Conservation (phyloP, 345 rosid species). For the Eucalyptus caleyi region DNA sequence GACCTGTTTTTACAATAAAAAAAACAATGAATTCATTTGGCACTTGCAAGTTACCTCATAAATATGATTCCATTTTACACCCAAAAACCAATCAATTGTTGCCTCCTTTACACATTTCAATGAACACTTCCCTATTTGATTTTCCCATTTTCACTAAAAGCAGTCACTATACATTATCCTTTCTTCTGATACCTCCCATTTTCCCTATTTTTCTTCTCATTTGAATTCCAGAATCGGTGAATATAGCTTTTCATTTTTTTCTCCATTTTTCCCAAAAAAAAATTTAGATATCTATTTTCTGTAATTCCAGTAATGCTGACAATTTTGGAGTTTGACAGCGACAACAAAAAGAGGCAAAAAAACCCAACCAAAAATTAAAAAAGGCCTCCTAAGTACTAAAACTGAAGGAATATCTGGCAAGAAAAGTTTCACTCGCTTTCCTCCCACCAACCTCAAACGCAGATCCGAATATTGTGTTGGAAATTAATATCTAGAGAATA, state of each 20-base stretch:
- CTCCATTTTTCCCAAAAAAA: background rate
- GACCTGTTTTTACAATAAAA: rapidly evolving
- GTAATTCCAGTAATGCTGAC: background rate
- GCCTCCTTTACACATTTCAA: background rate
- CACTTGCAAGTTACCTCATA: background rate
- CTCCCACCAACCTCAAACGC: background rate
- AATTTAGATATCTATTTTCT: background rate
- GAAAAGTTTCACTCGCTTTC: background rate
- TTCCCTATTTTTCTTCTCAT: background rate
- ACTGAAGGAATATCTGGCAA: background rate
- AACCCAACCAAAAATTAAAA: background rate
- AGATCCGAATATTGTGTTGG: background rate
- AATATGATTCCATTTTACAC: background rate
- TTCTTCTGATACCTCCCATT: background rate
- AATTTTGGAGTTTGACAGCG: background rate
- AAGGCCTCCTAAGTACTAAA: background rate
- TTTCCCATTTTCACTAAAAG: background rate
- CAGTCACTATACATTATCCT: background rate
- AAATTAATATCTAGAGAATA: too few relatives aligned
- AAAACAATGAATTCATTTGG: rapidly evolving
- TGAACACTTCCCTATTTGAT: background rate
- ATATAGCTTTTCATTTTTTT: background rate
- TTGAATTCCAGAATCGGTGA: background rate
- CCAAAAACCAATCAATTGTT: background rate
- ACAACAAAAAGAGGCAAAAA: background rate